A percentile compares a stretch with the other conserved stretches of the same genome.
Evolutionary conservation across 2,329 filamentous ascomycete species (phyloP).

Genomic region (Apiospora hydei): DNA sequence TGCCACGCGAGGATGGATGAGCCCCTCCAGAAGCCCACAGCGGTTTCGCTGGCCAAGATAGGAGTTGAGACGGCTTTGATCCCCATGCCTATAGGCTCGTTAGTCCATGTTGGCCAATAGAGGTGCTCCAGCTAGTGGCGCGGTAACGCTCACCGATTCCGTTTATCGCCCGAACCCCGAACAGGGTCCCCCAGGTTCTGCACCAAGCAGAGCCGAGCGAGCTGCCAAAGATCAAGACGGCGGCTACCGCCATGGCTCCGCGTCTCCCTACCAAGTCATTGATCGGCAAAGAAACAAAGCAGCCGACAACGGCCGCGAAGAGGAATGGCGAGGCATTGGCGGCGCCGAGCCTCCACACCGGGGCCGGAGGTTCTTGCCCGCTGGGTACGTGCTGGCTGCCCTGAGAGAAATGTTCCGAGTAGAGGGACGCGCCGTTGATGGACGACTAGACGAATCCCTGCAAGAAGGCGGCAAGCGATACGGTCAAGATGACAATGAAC

Average conservation of each 20-base stretch:
- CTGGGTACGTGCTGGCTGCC: background rate
- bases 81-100: constrained; percentile 48
- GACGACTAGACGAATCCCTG: constrained; percentile 55
- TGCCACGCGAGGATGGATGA: constrained; percentile 58
- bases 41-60: constrained; percentile 55
- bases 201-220: constrained; percentile 40
- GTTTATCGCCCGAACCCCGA: constrained; percentile 26
- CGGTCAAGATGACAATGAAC: constrained; percentile 49
- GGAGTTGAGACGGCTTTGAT: constrained; percentile 57
- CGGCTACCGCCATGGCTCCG: constrained; percentile 49
- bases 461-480: constrained; percentile 52
- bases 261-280: constrained; percentile 50
- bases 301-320: constrained; percentile 48
- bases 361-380: background rate
- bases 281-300: constrained; percentile 49
- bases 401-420: background rate
- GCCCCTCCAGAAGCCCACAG: constrained; percentile 56
- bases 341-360: constrained; percentile 47
- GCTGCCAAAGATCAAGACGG: constrained; percentile 48
- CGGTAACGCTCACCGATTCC: constrained; percentile 25
- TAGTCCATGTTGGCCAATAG: background rate
- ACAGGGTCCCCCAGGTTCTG: constrained; percentile 20
- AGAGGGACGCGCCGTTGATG: constrained; percentile 51
- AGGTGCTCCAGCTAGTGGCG: background rate
- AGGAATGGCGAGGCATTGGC: constrained; percentile 51